A percentile compares a stretch with the other conserved stretches of the same genome.
Evolutionary conservation across 306 rosid species (phyloP).

Genomic region (Astragalus membranaceus): DNA sequence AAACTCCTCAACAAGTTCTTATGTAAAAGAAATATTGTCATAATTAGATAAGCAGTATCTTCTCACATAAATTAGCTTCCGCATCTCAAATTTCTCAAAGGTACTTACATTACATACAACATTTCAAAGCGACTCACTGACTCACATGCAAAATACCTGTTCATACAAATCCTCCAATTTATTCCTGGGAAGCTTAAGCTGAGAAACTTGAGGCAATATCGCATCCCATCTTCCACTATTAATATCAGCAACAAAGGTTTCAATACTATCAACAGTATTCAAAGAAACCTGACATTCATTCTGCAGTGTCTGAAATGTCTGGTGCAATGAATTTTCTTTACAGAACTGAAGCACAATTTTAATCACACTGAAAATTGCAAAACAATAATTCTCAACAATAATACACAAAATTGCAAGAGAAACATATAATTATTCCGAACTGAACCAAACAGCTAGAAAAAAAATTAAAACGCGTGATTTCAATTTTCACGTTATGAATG

Average conservation of each 20-base stretch:
- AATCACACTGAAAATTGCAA: slow-evolving; percentile 58
- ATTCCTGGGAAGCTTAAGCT: slow-evolving; percentile 92
- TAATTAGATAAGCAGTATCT: background rate
- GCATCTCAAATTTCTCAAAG: too few relatives aligned
- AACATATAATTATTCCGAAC: background rate
- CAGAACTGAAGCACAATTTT: slow-evolving; percentile 98
- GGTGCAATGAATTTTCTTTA: slow-evolving; percentile 91
- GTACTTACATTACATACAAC: background rate
- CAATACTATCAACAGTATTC: slow-evolving; percentile 95
- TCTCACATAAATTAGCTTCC: too few relatives aligned
- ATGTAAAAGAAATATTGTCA: too few relatives aligned
- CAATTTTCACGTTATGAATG: too few relatives aligned
- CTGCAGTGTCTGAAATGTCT: slow-evolving; percentile 84
- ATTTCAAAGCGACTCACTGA: background rate
- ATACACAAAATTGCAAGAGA: background rate
- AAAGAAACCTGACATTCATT: slow-evolving; percentile 94
- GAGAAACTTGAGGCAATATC: slow-evolving; percentile 90
- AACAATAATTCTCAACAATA: background rate
- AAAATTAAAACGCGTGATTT: too few relatives aligned
- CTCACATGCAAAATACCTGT: slow-evolving; percentile 48
- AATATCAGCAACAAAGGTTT: slow-evolving; percentile 85
- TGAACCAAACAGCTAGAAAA: too few relatives aligned
- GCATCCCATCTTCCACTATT: slow-evolving; percentile 98
- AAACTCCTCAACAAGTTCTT: too few relatives aligned
- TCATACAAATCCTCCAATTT: slow-evolving; percentile 96